Evolutionary conservation across 202 grass and related monocot genomes (phyloP).

Genomic region (Dendrocalamus latiflorus): DNA sequence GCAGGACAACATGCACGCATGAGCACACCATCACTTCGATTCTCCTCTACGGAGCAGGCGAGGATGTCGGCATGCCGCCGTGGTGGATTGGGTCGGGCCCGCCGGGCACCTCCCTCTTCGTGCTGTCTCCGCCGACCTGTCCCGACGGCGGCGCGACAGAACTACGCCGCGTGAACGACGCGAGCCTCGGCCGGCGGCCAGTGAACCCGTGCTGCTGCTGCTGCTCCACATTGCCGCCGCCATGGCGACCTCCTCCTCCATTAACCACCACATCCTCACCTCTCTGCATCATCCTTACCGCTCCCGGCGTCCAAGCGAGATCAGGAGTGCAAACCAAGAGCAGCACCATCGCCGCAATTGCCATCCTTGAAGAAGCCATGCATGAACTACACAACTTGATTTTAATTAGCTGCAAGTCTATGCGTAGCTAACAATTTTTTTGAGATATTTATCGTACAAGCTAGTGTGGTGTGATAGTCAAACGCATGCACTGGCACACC

Average conservation of each 20-base stretch:
- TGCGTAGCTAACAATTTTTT: background rate
- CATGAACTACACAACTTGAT: background rate
- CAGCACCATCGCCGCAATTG: background rate
- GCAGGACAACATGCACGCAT: background rate
- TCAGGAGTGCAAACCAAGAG: slow-evolving; percentile 6
- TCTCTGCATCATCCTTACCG: background rate
- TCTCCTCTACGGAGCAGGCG: background rate
- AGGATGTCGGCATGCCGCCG: background rate
- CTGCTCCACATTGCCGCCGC: background rate
- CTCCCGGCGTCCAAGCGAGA: background rate
- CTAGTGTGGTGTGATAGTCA: background rate
- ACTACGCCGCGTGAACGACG: slow-evolving; percentile 1
- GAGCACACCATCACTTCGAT: background rate
- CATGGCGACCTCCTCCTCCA: background rate
- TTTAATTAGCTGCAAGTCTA: background rate
- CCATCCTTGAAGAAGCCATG: background rate
- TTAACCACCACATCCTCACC: background rate
- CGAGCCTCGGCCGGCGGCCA: slow-evolving; percentile 10
- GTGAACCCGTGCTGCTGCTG: background rate
- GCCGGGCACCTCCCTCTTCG: slow-evolving; percentile 18
- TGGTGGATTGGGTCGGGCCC: slow-evolving; percentile 29
- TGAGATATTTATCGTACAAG: background rate
- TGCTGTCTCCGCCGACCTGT: background rate
- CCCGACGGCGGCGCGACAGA: background rate
- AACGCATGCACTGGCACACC: background rate